phyloP scores from a whole-genome alignment of 2,329 filamentous ascomycete genomes.

The Alternaria gansuensis region DNA sequence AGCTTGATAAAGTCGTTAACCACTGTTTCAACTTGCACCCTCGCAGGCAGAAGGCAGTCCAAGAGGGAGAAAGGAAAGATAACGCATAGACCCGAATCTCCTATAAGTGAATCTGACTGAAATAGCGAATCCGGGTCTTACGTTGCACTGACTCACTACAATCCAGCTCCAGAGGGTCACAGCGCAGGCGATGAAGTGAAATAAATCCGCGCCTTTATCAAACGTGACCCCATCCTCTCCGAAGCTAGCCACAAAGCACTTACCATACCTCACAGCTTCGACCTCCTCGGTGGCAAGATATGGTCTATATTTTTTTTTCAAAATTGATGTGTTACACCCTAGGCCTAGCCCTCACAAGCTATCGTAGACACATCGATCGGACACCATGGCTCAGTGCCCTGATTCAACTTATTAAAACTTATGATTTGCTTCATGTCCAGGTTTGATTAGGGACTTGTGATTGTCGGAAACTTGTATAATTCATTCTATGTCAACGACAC shows the following conservation, averaged over 20 bases:
- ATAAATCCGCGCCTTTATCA: slow-evolving; percentile 39
- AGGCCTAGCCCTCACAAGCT: neutral
- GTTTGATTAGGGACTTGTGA: neutral
- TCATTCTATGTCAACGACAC: neutral
- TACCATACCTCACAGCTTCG: slow-evolving; percentile 20
- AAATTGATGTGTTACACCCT: neutral
- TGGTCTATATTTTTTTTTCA: neutral
- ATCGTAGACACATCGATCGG: neutral
- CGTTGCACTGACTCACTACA: slow-evolving; percentile 8
- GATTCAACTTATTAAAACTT: neutral
- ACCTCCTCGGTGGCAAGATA: neutral
- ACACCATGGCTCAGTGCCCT: neutral
- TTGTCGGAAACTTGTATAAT: neutral
- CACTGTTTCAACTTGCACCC: neutral
- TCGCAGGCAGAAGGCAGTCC: too few species aligned
- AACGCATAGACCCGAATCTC: neutral
- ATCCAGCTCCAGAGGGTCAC: slow-evolving; percentile 25
- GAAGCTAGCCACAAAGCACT: slow-evolving; percentile 27
- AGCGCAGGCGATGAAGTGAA: slow-evolving; percentile 38
- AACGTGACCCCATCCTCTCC: slow-evolving; percentile 17
- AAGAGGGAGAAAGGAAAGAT: neutral
- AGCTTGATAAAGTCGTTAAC: neutral
- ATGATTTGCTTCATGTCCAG: neutral
- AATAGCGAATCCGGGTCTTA: neutral
- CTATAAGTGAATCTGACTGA: neutral